Percentiles rank a stretch among this genome's conserved stretches.
Conservation (phyloP, 768 basidiomycete species). For the Leccinellum luteum region DNA sequence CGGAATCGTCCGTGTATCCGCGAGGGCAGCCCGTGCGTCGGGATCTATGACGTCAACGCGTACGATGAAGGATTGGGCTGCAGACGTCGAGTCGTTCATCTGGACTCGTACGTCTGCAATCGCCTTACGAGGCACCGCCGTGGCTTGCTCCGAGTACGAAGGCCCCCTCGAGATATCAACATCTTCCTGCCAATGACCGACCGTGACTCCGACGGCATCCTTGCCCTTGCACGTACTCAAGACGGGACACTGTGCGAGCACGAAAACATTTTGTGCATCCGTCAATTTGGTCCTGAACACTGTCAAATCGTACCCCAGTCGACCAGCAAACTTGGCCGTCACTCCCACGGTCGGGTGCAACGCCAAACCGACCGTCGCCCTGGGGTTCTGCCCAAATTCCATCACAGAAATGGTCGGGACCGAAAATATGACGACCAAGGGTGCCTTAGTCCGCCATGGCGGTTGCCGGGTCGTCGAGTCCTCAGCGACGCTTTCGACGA, state of each 20-base stretch:
- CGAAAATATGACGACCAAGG: constrained; percentile 24
- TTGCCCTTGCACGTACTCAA: not conserved
- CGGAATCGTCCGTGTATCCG: constrained; percentile 3
- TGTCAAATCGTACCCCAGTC: constrained; percentile 13
- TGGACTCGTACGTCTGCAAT: constrained; percentile 5
- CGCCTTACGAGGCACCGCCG: not conserved
- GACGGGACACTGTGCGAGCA: constrained; percentile 17
- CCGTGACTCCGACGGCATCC: not conserved
- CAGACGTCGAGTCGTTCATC: constrained; percentile 10
- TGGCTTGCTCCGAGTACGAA: not conserved
- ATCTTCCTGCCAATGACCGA: constrained; percentile 6
- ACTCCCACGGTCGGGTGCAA: constrained; percentile 10
- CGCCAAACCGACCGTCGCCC: constrained; percentile 14
- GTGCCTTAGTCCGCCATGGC: constrained; percentile 13
- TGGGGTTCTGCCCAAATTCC: constrained; percentile 4
- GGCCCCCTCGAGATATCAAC: not conserved
- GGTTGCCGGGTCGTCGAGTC: not conserved
- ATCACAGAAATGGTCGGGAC: constrained; percentile 9
- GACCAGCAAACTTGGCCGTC: constrained; percentile 6
- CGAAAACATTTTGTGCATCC: constrained; percentile 17
- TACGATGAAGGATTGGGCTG: constrained; percentile 10
- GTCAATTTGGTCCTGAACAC: constrained; percentile 15
- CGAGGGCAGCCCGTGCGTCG: constrained; percentile 11
- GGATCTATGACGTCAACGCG: constrained; percentile 23
- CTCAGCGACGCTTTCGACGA: constrained; percentile 3